Percentiles rank a stretch among this genome's conserved stretches.
These are phyloP conservation scores for Dioscorea alata DNA, from an alignment of 106 monocot species.

Conservation along the genomic window DNA sequence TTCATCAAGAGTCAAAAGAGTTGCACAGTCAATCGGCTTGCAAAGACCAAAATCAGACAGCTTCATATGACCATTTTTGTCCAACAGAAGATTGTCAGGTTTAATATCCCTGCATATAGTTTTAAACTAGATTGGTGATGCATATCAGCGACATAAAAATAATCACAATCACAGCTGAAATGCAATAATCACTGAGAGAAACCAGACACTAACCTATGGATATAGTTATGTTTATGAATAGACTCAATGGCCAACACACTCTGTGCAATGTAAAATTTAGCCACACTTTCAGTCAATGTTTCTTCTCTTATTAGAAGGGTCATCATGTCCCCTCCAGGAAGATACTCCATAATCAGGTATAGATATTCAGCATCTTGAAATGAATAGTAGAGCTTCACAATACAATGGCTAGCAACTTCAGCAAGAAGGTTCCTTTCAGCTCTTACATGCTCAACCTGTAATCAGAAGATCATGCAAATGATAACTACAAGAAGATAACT, in stretches of 20 bases:
- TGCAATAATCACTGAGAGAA: no score
- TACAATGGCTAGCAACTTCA: slow-evolving; percentile 97
- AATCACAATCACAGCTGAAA: no score
- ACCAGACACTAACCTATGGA: slow-evolving; percentile 62
- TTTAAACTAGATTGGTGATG: no score
- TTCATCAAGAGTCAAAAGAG: slow-evolving; percentile 83
- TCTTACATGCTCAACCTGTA: slow-evolving; percentile 88
- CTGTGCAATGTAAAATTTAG: slow-evolving; percentile 94
- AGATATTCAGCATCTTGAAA: slow-evolving; percentile 97
- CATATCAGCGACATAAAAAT: no score
- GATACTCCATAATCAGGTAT: slow-evolving; percentile 93
- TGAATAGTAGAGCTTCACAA: slow-evolving; percentile 97
- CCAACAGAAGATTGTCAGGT: slow-evolving; percentile 94
- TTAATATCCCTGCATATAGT: slow-evolving; percentile 78
- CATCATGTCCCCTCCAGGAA: slow-evolving; percentile 99
- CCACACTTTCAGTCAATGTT: slow-evolving; percentile 86
- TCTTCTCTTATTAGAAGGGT: slow-evolving; percentile 96
- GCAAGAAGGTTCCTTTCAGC: slow-evolving; percentile 97
- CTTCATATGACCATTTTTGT: slow-evolving; percentile 98
- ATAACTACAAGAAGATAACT: no score
- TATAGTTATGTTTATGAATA: slow-evolving; percentile 95
- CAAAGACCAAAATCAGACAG: slow-evolving; percentile 94
- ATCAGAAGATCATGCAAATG: not conserved
- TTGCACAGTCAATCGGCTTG: slow-evolving; percentile 93
- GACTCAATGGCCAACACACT: slow-evolving; percentile 93